Base-by-base conservation (phyloP, 2,329 filamentous ascomycete species). In the Shiraia sp. region DNA sequence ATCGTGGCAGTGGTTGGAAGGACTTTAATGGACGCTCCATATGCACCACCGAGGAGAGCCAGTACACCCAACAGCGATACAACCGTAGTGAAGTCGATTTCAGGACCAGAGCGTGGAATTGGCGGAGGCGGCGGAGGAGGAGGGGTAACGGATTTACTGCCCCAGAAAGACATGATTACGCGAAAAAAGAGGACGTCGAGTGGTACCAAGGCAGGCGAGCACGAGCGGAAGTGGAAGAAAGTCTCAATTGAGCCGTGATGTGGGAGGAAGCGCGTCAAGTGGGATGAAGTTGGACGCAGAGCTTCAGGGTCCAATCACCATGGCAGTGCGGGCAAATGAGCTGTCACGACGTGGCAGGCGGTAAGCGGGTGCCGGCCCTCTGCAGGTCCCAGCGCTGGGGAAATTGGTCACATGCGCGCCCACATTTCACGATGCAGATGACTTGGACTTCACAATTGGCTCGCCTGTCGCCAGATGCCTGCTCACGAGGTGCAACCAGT, bases 91-190 rank as follows among this genome's bases (percentile, higher is more conserved):
- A 68, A 63, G 58, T 75, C 73, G 55, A 77, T 72, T 42, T 60
- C 40, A 10, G 63, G 63, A 10, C 57, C 54, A 59, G 46, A 87
- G 73, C 37, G 78, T 63, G 46, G 87, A 73, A 31, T 76, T 72
- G 36, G 75, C 34, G 77, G 71, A 7, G 82, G 80, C 22, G 75
- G 72, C 19, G 85, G 83, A 34, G 85, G 82, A 30, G 79, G 75
- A 13, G 86, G 80, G 38, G 51, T 43, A 32, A 50, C 45, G 33
- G 53, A 46, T 31, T 55, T 56, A 30, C 55, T 51, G 38, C 58
- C 50, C 41, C 47, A 60, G 44, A 57, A 61, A n/a, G 47, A 57
- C 49, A 55, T 55, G 25, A 38, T 42, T 36, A 37, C 33, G 35
- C 42, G 38, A 29, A 45, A 40, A 36, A 38, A 36, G 30, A 28